Evolutionary conservation across 148 eudicot species (phyloP).

Genomic region (Rhododendron simsii): DNA sequence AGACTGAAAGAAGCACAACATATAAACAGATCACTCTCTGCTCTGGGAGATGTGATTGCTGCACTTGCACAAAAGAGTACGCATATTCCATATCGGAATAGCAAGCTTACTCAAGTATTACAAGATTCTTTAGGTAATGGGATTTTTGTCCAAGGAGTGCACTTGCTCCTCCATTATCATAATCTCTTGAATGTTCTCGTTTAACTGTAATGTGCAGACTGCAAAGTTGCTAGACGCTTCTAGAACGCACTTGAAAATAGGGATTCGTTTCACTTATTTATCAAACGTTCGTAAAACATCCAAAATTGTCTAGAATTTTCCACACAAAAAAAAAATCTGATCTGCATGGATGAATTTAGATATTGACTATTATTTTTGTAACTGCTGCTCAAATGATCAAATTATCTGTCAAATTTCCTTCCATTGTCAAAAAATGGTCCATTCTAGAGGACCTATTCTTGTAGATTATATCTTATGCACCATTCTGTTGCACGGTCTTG

Average conservation of each 20-base stretch:
- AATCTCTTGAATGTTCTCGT: neutral
- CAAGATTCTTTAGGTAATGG: conserved; percentile 89
- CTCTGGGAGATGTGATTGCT: conserved; percentile 94
- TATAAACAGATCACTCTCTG: conserved; percentile 88
- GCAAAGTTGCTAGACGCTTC: neutral
- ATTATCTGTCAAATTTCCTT: neutral
- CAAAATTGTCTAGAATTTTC: neutral
- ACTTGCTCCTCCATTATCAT: neutral
- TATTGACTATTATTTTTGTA: neutral
- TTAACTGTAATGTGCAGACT: neutral
- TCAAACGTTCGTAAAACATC: neutral
- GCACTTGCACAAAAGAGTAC: conserved; percentile 94
- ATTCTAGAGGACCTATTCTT: neutral
- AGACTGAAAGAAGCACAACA: conserved; percentile 97
- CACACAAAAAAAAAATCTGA: neutral
- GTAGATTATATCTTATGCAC: neutral
- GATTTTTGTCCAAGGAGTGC: neutral
- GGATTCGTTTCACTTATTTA: neutral
- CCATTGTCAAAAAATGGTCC: neutral
- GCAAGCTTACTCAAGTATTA: conserved; percentile 97
- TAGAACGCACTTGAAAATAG: neutral
- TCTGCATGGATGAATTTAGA: neutral
- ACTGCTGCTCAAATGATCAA: neutral
- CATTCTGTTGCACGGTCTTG: neutral
- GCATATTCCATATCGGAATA: conserved; percentile 91